Evolutionary conservation across 306 rosid genomes (phyloP).

Genomic region (Medicago arabica): DNA sequence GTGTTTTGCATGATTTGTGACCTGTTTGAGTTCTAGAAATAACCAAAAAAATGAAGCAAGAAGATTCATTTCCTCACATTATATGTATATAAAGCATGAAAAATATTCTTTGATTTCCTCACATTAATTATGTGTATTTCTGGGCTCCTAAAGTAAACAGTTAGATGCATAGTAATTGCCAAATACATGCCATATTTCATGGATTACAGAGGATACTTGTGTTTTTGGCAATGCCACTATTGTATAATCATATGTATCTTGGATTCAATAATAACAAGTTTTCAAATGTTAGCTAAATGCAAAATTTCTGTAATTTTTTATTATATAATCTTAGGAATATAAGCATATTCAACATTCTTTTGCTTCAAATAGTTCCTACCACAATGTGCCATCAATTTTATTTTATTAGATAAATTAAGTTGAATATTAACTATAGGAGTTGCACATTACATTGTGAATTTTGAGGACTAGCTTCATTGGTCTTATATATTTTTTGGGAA

Average conservation of each 20-base stretch:
- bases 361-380: not conserved
- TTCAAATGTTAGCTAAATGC: not conserved
- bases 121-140: too few relatives aligned
- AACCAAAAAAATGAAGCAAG: not conserved
- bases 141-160: not conserved
- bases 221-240: not conserved
- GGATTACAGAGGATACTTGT: not conserved
- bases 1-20: constrained; percentile 5
- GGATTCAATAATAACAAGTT: not conserved
- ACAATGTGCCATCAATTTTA: not conserved
- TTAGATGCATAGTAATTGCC: not conserved
- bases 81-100: not conserved
- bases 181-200: not conserved
- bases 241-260: not conserved
- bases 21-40: not conserved
- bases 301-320: not conserved
- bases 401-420: not conserved
- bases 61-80: not conserved
- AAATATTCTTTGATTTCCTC: not conserved
- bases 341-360: not conserved
- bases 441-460: not conserved
- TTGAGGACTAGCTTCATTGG: not conserved
- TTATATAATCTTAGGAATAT: not conserved
- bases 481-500: not conserved
- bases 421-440: not conserved